phyloP scores from a whole-genome alignment of 352 stramenopile species.

The Globisporangium spinosum region DNA sequence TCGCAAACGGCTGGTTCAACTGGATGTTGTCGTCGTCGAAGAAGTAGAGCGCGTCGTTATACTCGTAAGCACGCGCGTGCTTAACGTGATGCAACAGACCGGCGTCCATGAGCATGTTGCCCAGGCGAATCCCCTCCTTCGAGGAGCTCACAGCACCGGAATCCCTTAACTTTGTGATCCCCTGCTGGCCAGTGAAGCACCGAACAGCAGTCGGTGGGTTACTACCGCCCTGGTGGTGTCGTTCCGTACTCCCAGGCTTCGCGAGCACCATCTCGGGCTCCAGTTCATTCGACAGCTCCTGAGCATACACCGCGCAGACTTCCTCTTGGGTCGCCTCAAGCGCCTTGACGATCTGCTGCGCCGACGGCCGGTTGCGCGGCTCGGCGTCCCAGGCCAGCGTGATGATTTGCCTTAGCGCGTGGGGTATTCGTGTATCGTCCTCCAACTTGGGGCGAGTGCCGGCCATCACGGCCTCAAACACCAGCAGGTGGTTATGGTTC shows the following conservation, averaged over 20 bases:
- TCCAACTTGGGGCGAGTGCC: conserved; percentile 36
- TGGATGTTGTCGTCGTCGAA: conserved; percentile 31
- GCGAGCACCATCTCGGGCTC: conserved; percentile 11
- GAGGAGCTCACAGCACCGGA: conserved; percentile 11
- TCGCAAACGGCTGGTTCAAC: conserved; percentile 26
- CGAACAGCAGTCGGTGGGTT: conserved; percentile 12
- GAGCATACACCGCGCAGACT: conserved; percentile 18
- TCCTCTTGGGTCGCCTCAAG: conserved; percentile 33
- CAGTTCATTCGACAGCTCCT: conserved; percentile 24
- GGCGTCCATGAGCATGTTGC: conserved; percentile 36
- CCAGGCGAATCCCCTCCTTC: conserved; percentile 32
- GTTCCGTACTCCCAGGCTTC: not conserved
- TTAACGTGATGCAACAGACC: conserved; percentile 35
- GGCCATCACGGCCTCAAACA: conserved; percentile 47
- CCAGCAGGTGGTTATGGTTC: conserved; percentile 49
- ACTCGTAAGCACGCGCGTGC: conserved; percentile 25
- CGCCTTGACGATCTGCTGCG: conserved; percentile 24
- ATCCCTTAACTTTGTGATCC: conserved; percentile 19
- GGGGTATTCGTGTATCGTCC: conserved; percentile 17
- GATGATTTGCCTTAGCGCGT: conserved; percentile 26
- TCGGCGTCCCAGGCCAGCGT: conserved; percentile 26
- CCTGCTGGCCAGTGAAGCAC: conserved; percentile 23
- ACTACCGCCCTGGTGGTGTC: not conserved
- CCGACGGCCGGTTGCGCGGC: conserved; percentile 18
- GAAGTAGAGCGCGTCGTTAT: conserved; percentile 24